Evolutionary conservation across 1,284 basidiomycete genomes (phyloP).

Genomic region (Amylostereum chailletii): DNA sequence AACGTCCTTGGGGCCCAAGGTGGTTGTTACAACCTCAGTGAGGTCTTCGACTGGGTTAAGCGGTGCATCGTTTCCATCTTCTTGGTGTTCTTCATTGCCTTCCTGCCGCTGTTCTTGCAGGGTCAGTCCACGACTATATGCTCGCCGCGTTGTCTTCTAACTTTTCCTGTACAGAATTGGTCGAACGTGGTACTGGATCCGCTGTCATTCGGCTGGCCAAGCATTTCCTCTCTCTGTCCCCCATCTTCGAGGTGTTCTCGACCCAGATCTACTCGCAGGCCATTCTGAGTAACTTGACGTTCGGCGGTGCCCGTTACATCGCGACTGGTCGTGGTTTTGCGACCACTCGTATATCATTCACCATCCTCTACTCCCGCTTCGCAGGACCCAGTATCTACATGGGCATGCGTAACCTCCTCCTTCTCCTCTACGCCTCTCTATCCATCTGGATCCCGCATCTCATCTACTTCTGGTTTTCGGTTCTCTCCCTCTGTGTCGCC

Average conservation of each 20-base stretch:
- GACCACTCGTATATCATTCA: slow-evolving; percentile 89
- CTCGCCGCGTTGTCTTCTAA: not conserved
- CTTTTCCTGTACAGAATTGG: slow-evolving; percentile 54
- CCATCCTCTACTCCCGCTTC: slow-evolving; percentile 93
- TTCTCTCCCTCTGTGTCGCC: slow-evolving; percentile 85
- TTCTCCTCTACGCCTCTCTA: slow-evolving; percentile 86
- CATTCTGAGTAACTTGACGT: slow-evolving; percentile 89
- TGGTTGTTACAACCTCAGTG: slow-evolving; percentile 90
- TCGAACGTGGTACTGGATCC: slow-evolving; percentile 89
- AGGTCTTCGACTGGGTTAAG: slow-evolving; percentile 94
- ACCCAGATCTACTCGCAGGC: slow-evolving; percentile 96
- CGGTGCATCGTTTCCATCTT: slow-evolving; percentile 95
- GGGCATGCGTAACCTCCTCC: slow-evolving; percentile 85
- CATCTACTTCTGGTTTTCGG: slow-evolving; percentile 96
- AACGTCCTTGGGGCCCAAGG: slow-evolving; percentile 74
- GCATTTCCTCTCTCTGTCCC: slow-evolving; percentile 91
- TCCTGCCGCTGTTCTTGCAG: slow-evolving; percentile 92
- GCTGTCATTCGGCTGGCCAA: slow-evolving; percentile 90
- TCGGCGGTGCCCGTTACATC: slow-evolving; percentile 94
- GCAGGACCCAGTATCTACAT: slow-evolving; percentile 98
- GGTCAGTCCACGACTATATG: slow-evolving; percentile 35
- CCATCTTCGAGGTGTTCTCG: slow-evolving; percentile 95
- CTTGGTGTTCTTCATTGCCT: slow-evolving; percentile 94
- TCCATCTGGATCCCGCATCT: slow-evolving; percentile 88
- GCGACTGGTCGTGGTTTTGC: slow-evolving; percentile 97